A percentile compares a stretch with the other conserved stretches of the same genome.
Conservation (phyloP, 208 protist genomes). For the Crithidia fasciculata region DNA sequence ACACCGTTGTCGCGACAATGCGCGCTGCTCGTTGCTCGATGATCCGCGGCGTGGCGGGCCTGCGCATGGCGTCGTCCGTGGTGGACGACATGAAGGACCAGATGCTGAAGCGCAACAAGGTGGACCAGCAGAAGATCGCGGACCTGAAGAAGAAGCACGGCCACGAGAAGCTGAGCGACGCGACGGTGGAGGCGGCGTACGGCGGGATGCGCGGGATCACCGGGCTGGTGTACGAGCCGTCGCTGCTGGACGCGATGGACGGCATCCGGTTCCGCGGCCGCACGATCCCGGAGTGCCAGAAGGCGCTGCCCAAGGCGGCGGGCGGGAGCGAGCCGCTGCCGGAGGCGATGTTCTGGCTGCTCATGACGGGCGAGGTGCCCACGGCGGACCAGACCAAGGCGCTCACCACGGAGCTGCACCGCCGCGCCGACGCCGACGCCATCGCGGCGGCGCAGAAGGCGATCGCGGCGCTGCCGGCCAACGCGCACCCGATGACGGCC, state of each 20-base stretch:
- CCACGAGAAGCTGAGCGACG: constrained; percentile 84
- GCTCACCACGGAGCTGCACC: constrained; percentile 87
- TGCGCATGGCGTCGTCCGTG: constrained; percentile 38
- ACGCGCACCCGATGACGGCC: constrained; percentile 97
- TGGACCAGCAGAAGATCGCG: constrained; percentile 73
- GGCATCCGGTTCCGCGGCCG: constrained; percentile 97
- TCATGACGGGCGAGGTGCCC: constrained; percentile 96
- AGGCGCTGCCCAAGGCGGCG: constrained; percentile 89
- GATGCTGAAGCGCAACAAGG: constrained; percentile 42
- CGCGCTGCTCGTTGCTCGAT: constrained; percentile 37
- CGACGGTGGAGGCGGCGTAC: constrained; percentile 92
- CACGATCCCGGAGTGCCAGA: constrained; percentile 95
- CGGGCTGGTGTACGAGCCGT: constrained; percentile 96
- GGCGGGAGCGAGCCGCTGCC: constrained; percentile 92
- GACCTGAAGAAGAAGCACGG: constrained; percentile 85
- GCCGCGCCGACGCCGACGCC: constrained; percentile 62
- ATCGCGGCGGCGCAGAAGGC: constrained; percentile 77
- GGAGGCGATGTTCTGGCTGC: constrained; percentile 97
- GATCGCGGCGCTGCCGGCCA: constrained; percentile 89
- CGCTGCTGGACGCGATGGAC: constrained; percentile 94
- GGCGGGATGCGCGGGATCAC: constrained; percentile 96
- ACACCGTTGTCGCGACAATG: constrained; percentile 27
- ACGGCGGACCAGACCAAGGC: constrained; percentile 76
- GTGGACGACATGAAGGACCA: constrained; percentile 60
- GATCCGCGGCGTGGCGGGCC: constrained; percentile 17